Conservation (phyloP, 257 asterid species). For the Solanum etuberosum region DNA sequence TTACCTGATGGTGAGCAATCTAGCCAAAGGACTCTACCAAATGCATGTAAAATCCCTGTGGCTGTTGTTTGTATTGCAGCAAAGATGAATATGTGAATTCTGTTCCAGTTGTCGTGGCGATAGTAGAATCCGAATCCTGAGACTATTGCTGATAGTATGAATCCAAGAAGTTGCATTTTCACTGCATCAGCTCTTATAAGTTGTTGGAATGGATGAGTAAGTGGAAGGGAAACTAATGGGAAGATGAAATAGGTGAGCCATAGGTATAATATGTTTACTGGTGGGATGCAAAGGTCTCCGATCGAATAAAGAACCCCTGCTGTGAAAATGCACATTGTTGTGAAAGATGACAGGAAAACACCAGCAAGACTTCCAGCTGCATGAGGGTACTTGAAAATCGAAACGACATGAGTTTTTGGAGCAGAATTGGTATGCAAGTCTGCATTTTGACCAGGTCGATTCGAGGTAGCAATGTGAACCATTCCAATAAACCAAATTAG, state of each 20-base stretch:
- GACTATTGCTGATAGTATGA: constrained; percentile 44
- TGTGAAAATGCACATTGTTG: constrained; percentile 62
- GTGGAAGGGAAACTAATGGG: constrained; percentile 69
- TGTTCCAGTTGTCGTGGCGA: constrained; percentile 34
- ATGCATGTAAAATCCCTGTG: constrained; percentile 66
- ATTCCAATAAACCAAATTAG: constrained; percentile 67
- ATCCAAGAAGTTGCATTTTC: constrained; percentile 87
- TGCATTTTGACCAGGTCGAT: constrained; percentile 17
- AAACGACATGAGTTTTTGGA: constrained; percentile 31
- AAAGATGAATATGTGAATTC: constrained; percentile 39
- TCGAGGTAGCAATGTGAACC: constrained; percentile 39
- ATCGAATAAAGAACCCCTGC: constrained; percentile 52
- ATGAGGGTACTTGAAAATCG: constrained; percentile 66
- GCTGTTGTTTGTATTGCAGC: constrained; percentile 67
- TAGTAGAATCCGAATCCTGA: constrained; percentile 82
- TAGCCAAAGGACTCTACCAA: constrained; percentile 64
- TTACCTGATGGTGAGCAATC: constrained; percentile 85
- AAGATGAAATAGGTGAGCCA: constrained; percentile 64
- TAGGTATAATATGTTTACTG: constrained; percentile 28
- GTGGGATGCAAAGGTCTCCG: constrained; percentile 45
- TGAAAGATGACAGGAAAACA: constrained; percentile 65
- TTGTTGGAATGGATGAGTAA: constrained; percentile 54
- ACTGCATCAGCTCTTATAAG: constrained; percentile 55
- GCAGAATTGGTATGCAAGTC: constrained; percentile 8
- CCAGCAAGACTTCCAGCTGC: constrained; percentile 78